Evolutionary conservation across 257 asterid genomes (phyloP).

Genomic region (Rhazya stricta): DNA sequence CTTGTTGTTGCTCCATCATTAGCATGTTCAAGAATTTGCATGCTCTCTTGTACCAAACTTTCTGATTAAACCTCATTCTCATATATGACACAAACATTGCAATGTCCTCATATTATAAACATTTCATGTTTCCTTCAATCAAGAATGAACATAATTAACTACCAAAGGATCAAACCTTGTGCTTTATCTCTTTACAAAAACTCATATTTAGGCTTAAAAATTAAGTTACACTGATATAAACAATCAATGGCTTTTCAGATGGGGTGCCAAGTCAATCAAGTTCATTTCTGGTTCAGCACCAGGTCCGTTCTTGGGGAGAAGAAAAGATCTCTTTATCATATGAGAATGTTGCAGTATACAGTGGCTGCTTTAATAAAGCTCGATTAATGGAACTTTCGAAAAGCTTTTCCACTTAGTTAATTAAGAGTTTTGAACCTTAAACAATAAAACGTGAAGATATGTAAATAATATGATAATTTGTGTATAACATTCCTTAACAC

Average conservation of each 20-base stretch:
- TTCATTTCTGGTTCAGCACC: conserved; percentile 3
- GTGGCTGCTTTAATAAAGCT: too few relatives aligned
- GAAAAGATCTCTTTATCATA: background rate
- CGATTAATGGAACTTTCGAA: too few relatives aligned
- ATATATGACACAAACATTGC: background rate
- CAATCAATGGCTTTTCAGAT: conserved; percentile 11
- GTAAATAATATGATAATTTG: too few relatives aligned
- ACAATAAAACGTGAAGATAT: too few relatives aligned
- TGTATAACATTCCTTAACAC: too few relatives aligned
- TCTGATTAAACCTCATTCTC: conserved; percentile 34
- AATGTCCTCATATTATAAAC: background rate
- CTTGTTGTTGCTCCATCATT: conserved; percentile 28
- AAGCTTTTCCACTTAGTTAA: too few relatives aligned
- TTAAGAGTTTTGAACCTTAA: too few relatives aligned
- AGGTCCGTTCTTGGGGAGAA: background rate
- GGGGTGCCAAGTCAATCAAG: conserved; percentile 14
- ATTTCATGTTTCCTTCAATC: background rate
- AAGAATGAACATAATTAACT: conserved; percentile 1
- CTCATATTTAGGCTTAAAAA: conserved; percentile 18
- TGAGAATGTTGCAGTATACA: background rate
- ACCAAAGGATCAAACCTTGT: background rate
- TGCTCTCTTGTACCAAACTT: conserved; percentile 28
- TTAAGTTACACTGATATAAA: conserved; percentile 6
- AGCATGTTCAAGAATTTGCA: conserved; percentile 9
- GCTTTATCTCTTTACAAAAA: background rate